These are phyloP conservation scores for Cercospora brassicicola DNA, from an alignment of 2,329 filamentous ascomycete species.

Conservation along the genomic window DNA sequence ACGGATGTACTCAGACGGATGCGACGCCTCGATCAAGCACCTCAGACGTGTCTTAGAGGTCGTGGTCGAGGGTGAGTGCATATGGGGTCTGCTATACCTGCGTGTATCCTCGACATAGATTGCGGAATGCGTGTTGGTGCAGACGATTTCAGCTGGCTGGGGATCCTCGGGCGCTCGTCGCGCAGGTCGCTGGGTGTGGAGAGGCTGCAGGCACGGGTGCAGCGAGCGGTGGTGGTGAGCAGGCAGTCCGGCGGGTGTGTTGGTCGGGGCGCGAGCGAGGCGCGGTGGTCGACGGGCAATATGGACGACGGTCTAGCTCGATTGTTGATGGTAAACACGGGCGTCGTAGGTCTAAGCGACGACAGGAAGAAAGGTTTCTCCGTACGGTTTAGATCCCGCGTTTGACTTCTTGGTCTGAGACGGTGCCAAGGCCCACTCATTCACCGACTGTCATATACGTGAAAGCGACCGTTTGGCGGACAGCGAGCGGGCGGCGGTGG, in stretches of 20 bases:
- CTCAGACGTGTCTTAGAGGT: neutral
- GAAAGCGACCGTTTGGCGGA: neutral
- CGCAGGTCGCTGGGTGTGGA: constrained; percentile 9
- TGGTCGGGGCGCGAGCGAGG: neutral
- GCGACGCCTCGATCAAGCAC: neutral
- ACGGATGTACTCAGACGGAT: neutral
- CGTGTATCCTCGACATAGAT: constrained; percentile 10
- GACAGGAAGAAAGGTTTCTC: neutral
- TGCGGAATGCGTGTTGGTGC: constrained; percentile 12
- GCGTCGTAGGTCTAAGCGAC: neutral
- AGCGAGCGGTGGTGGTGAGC: neutral
- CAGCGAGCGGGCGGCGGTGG: neutral
- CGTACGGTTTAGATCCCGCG: neutral
- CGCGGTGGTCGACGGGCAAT: neutral
- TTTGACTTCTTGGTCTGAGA: neutral
- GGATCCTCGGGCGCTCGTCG: constrained; percentile 4
- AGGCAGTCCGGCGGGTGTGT: neutral
- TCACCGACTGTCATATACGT: neutral
- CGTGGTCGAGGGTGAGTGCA: neutral
- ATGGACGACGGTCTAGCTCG: neutral
- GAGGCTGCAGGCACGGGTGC: neutral
- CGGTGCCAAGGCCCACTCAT: neutral
- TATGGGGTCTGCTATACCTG: neutral
- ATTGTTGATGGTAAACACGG: constrained; percentile 4
- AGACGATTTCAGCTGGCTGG: constrained; percentile 6